Percentiles rank a stretch among this genome's conserved stretches.
Conservation (phyloP, 768 basidiomycete genomes). For the Myochromella boudieri region DNA sequence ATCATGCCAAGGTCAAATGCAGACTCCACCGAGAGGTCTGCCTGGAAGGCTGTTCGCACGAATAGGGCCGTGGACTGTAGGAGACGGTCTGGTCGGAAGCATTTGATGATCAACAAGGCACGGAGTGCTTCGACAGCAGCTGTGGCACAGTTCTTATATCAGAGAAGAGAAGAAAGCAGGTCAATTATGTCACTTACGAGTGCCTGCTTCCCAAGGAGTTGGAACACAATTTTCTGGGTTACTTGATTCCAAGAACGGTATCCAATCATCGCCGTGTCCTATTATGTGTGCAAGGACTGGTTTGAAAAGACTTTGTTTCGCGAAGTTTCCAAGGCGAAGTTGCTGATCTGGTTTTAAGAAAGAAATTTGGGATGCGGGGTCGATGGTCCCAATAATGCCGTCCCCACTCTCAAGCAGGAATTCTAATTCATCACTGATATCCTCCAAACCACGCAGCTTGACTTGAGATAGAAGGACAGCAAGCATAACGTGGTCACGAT, state of each 20-base stretch:
- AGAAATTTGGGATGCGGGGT: slow-evolving; percentile 34
- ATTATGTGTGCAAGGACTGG: slow-evolving; percentile 65
- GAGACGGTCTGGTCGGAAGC: slow-evolving; percentile 89
- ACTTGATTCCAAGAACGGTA: slow-evolving; percentile 62
- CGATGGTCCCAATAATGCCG: slow-evolving; percentile 42
- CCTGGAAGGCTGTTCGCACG: slow-evolving; percentile 73
- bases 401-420: slow-evolving; percentile 91
- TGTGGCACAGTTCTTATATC: slow-evolving; percentile 25
- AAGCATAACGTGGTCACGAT: slow-evolving; percentile 88
- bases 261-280: slow-evolving; percentile 68
- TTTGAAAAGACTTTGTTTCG: slow-evolving; percentile 75
- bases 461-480: slow-evolving; percentile 90
- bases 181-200: slow-evolving; percentile 57
- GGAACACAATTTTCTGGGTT: slow-evolving; percentile 72
- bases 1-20: slow-evolving; percentile 75
- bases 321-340: slow-evolving; percentile 66
- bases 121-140: slow-evolving; percentile 77
- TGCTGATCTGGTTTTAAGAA: slow-evolving; percentile 68
- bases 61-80: slow-evolving; percentile 80
- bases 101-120: slow-evolving; percentile 79
- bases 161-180: slow-evolving; percentile 1
- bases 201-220: slow-evolving; percentile 73
- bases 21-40: slow-evolving; percentile 74
- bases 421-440: slow-evolving; percentile 83
- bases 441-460: slow-evolving; percentile 77